These are phyloP conservation scores for Aspergillus thermomutatus DNA, from an alignment of 2,329 filamentous ascomycete genomes.

Conservation along the genomic window DNA sequence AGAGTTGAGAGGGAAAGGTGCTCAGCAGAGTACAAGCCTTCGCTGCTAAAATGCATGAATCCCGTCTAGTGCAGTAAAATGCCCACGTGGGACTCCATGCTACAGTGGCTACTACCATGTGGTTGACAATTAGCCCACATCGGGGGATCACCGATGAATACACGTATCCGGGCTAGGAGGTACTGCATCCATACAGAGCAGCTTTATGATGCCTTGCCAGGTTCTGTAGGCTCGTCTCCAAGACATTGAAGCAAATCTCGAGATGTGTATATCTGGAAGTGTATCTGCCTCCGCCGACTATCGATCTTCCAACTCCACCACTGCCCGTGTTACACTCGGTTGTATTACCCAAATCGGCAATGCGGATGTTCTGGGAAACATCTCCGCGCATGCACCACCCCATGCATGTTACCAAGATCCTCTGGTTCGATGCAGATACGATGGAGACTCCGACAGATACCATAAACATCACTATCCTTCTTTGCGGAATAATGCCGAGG, in stretches of 20 bases:
- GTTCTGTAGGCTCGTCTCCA: neutral
- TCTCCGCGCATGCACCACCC: neutral
- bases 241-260: neutral
- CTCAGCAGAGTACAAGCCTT: too few species aligned
- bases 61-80: neutral
- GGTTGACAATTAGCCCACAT: neutral
- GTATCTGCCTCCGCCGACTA: neutral
- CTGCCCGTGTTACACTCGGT: neutral
- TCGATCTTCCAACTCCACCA: neutral
- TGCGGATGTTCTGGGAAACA: neutral
- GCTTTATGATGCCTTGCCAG: neutral
- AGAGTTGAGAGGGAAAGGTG: too few species aligned
- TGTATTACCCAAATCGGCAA: neutral
- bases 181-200: too few species aligned
- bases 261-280: neutral
- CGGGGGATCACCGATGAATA: neutral
- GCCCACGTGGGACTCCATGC: neutral
- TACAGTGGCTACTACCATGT: neutral
- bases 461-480: neutral
- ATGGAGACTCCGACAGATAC: neutral
- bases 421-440: neutral
- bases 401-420: too few species aligned
- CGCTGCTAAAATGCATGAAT: neutral
- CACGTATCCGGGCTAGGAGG: too few species aligned
- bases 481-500: neutral